These are phyloP conservation scores for Lunasporangiospora selenospora DNA, from an alignment of 192 early-diverging fungal genomes.

Conservation along the genomic window DNA sequence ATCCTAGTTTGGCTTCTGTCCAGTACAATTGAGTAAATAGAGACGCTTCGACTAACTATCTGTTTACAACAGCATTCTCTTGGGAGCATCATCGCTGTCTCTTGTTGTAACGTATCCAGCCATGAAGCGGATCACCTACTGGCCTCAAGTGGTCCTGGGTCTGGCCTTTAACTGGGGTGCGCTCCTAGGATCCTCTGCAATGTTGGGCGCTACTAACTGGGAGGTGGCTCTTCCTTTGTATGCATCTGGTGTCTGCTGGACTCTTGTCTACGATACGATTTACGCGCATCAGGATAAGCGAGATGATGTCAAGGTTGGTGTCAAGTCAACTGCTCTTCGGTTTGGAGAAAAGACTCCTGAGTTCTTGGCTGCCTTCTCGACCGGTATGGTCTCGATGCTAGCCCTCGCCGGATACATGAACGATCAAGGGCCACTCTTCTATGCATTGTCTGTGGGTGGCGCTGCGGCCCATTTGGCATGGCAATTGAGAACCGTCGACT, in stretches of 20 bases:
- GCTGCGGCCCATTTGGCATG: constrained; percentile 80
- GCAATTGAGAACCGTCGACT: constrained; percentile 79
- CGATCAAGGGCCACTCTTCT: constrained; percentile 77
- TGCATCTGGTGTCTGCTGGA: constrained; percentile 88
- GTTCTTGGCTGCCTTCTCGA: constrained; percentile 77
- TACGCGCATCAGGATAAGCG: constrained; percentile 97
- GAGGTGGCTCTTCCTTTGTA: constrained; percentile 83
- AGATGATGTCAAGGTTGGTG: constrained; percentile 85
- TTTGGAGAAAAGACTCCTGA: constrained; percentile 78
- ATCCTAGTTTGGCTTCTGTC: neutral
- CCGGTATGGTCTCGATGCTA: constrained; percentile 68
- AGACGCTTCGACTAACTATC: neutral
- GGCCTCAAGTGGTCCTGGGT: constrained; percentile 91
- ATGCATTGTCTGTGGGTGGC: constrained; percentile 72
- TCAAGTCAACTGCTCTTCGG: constrained; percentile 90
- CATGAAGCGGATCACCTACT: constrained; percentile 97
- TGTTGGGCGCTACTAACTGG: constrained; percentile 73
- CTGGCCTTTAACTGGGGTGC: constrained; percentile 96
- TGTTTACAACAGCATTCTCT: constrained; percentile 61
- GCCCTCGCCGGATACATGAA: constrained; percentile 83
- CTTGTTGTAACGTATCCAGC: constrained; percentile 85
- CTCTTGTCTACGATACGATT: constrained; percentile 95
- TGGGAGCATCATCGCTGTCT: constrained; percentile 82
- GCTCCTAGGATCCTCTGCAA: constrained; percentile 86
- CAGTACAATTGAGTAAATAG: constrained; percentile 8